These are phyloP conservation scores for Erodium chrysanthum DNA, from an alignment of 441 rosid genomes.

Conservation along the genomic window DNA sequence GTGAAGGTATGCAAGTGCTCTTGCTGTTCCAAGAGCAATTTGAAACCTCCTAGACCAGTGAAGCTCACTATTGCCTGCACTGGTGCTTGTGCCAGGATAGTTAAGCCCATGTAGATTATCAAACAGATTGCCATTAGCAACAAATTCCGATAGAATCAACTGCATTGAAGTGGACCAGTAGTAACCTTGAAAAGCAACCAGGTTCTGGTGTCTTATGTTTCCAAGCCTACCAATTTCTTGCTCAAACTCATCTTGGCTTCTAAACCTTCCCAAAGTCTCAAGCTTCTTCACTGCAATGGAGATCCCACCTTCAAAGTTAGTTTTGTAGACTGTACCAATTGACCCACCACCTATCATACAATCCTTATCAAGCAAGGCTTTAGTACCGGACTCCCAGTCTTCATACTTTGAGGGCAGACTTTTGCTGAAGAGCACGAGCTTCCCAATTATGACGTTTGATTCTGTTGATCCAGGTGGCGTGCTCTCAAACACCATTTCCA, in stretches of 20 bases:
- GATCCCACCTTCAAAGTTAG: constrained; percentile 73
- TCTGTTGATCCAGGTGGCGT: constrained; percentile 56
- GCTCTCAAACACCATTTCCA: constrained; percentile 48
- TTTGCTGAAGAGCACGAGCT: constrained; percentile 88
- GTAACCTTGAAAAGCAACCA: constrained; percentile 74
- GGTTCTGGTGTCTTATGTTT: constrained; percentile 56
- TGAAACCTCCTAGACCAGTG: constrained; percentile 74
- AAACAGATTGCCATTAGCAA: constrained; percentile 63
- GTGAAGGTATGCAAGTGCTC: constrained; percentile 80
- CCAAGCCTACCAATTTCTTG: constrained; percentile 73
- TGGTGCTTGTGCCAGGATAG: constrained; percentile 55
- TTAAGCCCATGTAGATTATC: constrained; percentile 56
- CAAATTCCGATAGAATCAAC: constrained; percentile 61
- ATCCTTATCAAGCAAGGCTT: constrained; percentile 84
- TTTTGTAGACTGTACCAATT: constrained; percentile 69
- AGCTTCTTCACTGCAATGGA: constrained; percentile 92
- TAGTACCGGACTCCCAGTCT: constrained; percentile 92
- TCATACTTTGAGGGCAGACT: constrained; percentile 77
- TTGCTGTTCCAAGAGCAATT: constrained; percentile 80
- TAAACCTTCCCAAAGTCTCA: constrained; percentile 69
- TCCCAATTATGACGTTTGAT: constrained; percentile 65
- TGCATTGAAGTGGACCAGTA: constrained; percentile 83
- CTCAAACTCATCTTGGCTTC: constrained; percentile 88
- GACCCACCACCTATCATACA: constrained; percentile 70
- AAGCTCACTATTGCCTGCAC: constrained; percentile 49